Evolutionary conservation across 2,329 filamentous ascomycete species (phyloP), one percentile per base, ranked within the genome.

Genomic region (Colletotrichum higginsianum): DNA sequence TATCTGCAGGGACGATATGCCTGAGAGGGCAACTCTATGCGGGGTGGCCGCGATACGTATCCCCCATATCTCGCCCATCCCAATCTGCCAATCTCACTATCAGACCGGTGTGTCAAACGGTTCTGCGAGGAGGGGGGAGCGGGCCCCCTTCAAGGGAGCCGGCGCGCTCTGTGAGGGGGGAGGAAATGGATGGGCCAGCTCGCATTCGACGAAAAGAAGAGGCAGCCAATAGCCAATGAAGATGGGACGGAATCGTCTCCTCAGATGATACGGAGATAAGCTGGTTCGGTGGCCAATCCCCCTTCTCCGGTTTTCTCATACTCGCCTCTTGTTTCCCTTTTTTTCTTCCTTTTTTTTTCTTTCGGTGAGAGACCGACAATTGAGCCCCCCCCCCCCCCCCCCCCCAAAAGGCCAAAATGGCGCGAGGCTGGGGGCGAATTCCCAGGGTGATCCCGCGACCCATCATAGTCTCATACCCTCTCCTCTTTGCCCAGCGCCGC

Each of bases 1-100:
- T 63, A 63, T 63, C 61, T 63, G 38, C 61, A 63, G 61, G 61
- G 61, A 52, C 61, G 35, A 38, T 21, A 50, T 40, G 18, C 44
- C 44, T 35, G 21, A 21, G 35, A 23, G 35, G 60, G 47, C 30
- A 50, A 40, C 2, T 44, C 16, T 53, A 60, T 60, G 56, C 56
- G 56, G 56, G 56, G 56, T 44, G 46, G 6, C 9, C 38, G 61
- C 38, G 61, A 63, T 53, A 63, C 49, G 49, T 53, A 44, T 52
- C 49, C 47, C 49, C 58, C 38, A 52, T 53, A 62, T 63, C 30
- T 30, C 49, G 49, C 35, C 16, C 61, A 63, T 63, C 61, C 49
- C 49, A 63, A 63, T 63, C n/a, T 62, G 44, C 30, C 46, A 42
- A 26, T 56, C 52, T 38, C 12, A 16, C 42, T 40, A n/a, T 61